A percentile compares a stretch with the other conserved stretches of the same genome.
Evolutionary conservation across 2,329 filamentous ascomycete genomes (phyloP).

Genomic region (Penicillium sp.): DNA sequence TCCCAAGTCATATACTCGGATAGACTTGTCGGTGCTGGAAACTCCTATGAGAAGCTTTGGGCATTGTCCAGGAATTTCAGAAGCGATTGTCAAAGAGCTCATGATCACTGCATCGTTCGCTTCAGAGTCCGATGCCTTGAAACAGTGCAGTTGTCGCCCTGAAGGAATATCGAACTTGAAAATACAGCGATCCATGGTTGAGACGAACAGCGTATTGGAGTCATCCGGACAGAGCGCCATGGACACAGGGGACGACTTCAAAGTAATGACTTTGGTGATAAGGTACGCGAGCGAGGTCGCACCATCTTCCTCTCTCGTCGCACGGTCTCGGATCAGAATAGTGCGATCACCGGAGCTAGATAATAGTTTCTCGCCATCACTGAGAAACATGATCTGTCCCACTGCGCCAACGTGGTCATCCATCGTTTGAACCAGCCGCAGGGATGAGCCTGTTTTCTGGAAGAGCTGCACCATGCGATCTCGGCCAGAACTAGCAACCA

Average conservation of each 20-base stretch:
- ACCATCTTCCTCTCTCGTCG: constrained; percentile 62
- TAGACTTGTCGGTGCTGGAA: constrained; percentile 93
- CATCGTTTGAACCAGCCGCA: constrained; percentile 85
- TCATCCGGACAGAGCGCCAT: constrained; percentile 71
- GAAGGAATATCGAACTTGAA: constrained; percentile 63
- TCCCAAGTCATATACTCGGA: constrained; percentile 81
- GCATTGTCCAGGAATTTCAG: constrained; percentile 57
- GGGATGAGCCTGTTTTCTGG: constrained; percentile 57
- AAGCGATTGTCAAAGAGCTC: constrained; percentile 68
- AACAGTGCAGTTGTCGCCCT: constrained; percentile 70
- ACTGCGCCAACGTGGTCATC: constrained; percentile 90
- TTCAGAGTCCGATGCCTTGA: constrained; percentile 81
- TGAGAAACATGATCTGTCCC: constrained; percentile 72
- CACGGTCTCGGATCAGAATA: constrained; percentile 76
- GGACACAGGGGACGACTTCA: constrained; percentile 85
- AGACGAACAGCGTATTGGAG: constrained; percentile 57
- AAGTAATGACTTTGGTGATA: constrained; percentile 72
- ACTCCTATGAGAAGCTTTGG: constrained; percentile 76
- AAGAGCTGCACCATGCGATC: constrained; percentile 97
- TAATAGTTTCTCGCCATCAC: constrained; percentile 70
- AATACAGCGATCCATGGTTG: constrained; percentile 64
- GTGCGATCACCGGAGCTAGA: constrained; percentile 90
- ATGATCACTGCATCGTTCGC: constrained; percentile 80
- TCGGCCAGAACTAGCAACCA: constrained; percentile 81
- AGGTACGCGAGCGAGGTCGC: constrained; percentile 71